Base-by-base conservation (phyloP, 1,139 yeast genomes). In the Sugiyamaella paludigena region DNA sequence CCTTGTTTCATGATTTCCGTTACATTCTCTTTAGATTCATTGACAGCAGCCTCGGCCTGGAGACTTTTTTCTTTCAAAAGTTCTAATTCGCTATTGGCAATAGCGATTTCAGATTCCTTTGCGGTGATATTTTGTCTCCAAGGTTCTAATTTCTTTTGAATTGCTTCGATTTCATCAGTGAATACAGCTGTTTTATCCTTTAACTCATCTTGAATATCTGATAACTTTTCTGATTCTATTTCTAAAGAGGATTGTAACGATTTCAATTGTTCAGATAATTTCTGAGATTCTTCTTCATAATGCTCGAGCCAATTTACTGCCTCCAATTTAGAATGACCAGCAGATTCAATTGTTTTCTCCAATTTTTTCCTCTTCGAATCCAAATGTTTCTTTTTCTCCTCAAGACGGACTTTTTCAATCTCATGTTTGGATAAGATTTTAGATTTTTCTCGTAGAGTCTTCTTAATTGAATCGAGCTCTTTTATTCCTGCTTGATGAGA, bases 91-190 rank as follows among this genome's bases (percentile, higher is more conserved):
- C 91, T 80, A 48, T 79, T 75, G 1, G 83, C 79, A 35, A 87
- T 76, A 45, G 81, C 79, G 8, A 87, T 78, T 39, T 81, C 80
- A 27, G 87, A 79, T 53, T 81, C 82, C 51, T 84, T 84, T 26
- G 77, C 77, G 52, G 80, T 82, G 35, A 89, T 72, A 56, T 81
- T 78, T 32, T 78, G 82, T 53, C 80, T 81, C 94, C 95, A 89
- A 0, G 98, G 98, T 54, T 87, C 92, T 7, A 89, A 69, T 54
- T 83, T 74, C 8, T 74, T 75, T 60, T 87, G 94, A 36, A 83
- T 69, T 6, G 62, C 58, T 57, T 82, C 87, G 47, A 88, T 83
- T 60, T 84, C 76, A 15, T 75, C 75, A 0, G 88, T 79, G 51
- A 81, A 78, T 2, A 70, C 79, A 11, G 82, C 77, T 0, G 95